These are phyloP conservation scores for Pseudogymnoascus pannorum DNA, from an alignment of 2,329 filamentous ascomycete genomes.

Conservation along the genomic window DNA sequence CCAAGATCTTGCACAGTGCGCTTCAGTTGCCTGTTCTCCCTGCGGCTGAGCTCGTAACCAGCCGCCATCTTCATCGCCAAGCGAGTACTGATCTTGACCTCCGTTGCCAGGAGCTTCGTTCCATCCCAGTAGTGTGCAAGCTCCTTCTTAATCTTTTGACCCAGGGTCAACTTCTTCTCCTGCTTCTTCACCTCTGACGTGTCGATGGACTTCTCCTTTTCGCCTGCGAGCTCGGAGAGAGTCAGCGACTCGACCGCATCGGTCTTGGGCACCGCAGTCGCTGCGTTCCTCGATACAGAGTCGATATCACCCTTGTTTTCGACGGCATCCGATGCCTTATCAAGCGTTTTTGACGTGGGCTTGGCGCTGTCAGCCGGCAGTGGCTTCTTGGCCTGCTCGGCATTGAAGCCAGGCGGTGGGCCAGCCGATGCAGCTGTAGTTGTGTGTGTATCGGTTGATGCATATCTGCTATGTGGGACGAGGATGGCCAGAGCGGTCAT, in stretches of 20 bases:
- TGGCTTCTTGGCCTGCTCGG: constrained; percentile 61
- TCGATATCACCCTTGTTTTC: constrained; percentile 22
- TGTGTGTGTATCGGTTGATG: constrained; percentile 51
- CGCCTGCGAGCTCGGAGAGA: constrained; percentile 54
- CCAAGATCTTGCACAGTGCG: constrained; percentile 90
- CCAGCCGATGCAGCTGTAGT: constrained; percentile 36
- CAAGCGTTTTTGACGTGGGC: constrained; percentile 23
- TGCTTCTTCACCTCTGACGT: constrained; percentile 62
- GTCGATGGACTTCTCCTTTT: constrained; percentile 54
- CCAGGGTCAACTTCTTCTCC: constrained; percentile 78
- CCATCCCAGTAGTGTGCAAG: constrained; percentile 95
- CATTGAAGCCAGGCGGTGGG: constrained; percentile 65
- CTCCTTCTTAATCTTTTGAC: constrained; percentile 94
- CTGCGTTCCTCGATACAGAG: constrained; percentile 18
- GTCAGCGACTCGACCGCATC: constrained; percentile 25
- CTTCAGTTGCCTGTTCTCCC: constrained; percentile 87
- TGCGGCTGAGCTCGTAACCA: constrained; percentile 89
- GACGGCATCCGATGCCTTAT: constrained; percentile 21
- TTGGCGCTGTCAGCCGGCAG: constrained; percentile 35
- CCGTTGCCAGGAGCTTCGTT: constrained; percentile 85
- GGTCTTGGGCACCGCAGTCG: constrained; percentile 28
- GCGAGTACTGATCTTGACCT: constrained; percentile 86
- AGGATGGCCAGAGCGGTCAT: constrained; percentile 48
- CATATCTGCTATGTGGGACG: constrained; percentile 43
- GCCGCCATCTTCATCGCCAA: constrained; percentile 95